Percentiles rank a stretch among this genome's conserved stretches.
phyloP scores from a whole-genome alignment of 139 green algal species.

The Auxenochlorella pyrenoidosa region DNA sequence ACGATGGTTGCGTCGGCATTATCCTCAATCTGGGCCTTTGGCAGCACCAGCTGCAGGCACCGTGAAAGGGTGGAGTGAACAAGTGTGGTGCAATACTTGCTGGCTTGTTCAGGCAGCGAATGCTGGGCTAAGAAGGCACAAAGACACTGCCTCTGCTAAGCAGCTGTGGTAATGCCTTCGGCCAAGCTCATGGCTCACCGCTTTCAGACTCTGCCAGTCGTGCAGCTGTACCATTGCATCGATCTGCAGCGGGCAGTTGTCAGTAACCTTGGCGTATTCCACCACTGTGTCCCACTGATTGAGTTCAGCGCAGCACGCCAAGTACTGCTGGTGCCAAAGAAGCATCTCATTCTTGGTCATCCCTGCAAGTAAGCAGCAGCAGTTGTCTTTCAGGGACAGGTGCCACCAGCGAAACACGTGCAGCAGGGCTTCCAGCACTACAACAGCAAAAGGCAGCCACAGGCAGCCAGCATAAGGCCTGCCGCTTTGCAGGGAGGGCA shows the following conservation, averaged over 20 bases:
- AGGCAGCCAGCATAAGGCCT: too few relatives aligned
- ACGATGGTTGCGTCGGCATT: constrained; percentile 73
- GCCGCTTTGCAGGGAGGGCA: too few relatives aligned
- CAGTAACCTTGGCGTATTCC: constrained; percentile 81
- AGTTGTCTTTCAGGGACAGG: too few relatives aligned
- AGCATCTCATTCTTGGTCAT: constrained; percentile 74
- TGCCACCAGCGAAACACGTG: background rate
- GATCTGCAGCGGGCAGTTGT: constrained; percentile 80
- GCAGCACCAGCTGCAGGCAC: constrained; percentile 51
- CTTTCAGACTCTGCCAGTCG: constrained; percentile 86
- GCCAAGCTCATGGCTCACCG: constrained; percentile 21
- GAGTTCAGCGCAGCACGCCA: constrained; percentile 81
- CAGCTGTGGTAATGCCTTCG: too few relatives aligned
- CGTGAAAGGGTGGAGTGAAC: background rate
- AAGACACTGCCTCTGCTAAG: too few relatives aligned
- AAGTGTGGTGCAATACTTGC: too few relatives aligned
- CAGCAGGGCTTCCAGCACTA: background rate
- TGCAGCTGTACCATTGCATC: constrained; percentile 84
- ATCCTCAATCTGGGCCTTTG: constrained; percentile 79
- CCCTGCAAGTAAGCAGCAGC: background rate
- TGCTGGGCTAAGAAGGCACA: too few relatives aligned
- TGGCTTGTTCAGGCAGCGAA: background rate
- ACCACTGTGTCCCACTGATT: constrained; percentile 94
- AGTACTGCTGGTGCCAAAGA: constrained; percentile 91
- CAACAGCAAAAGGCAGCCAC: background rate